Evolutionary conservation across 1,284 basidiomycete genomes (phyloP), one percentile per base, ranked within the genome.

Genomic region (Marasmius fiardii): DNA sequence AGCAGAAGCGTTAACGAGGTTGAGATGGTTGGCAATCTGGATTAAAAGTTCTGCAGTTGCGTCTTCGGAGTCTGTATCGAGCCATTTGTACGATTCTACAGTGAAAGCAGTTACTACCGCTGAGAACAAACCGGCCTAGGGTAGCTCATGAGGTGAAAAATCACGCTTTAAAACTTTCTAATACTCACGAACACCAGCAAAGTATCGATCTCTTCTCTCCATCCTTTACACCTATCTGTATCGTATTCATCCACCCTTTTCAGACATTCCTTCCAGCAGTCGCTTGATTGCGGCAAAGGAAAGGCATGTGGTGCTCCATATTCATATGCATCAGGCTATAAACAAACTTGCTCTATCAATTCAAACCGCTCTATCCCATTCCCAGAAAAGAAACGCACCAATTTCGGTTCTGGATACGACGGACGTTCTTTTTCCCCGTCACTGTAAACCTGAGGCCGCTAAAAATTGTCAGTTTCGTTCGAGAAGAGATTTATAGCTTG

Each of bases 261-360:
- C 56, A 57, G 52, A 31, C 55, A 55, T 50, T 60, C 53, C 54
- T 58, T 54, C 57, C 57, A 58, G 14, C 53, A 54, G 35, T 58
- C 57, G 18, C 57, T 53, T 12, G 24, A n/a, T 49, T 31, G 24
- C 1, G 47, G 47, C 33, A 49, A 33, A 11, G 24, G 10, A n/a
- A 28, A 33, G 2, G 14, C n/a, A 33, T 49, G 31, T n/a, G 24
- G 47, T 3, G 28, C 28, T 31, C 28, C 47, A 12, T 23, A 10
- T 7, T 26, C 28, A 14, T 31, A 49, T 4, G 26, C 26, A n/a
- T 28, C 26, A 33, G 47, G 47, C 47, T 20, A 28, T 1, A 33
- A 26, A 10, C 24, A 4, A 49, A 41, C n/a, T 11, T 12, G 35
- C 39, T 7, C 7, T 41, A n/a, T 41, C 39, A n/a, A 4, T 10